A percentile compares a stretch with the other conserved stretches of the same genome.
Conservation (phyloP, 257 asterid species). For the Petunia axillaris region DNA sequence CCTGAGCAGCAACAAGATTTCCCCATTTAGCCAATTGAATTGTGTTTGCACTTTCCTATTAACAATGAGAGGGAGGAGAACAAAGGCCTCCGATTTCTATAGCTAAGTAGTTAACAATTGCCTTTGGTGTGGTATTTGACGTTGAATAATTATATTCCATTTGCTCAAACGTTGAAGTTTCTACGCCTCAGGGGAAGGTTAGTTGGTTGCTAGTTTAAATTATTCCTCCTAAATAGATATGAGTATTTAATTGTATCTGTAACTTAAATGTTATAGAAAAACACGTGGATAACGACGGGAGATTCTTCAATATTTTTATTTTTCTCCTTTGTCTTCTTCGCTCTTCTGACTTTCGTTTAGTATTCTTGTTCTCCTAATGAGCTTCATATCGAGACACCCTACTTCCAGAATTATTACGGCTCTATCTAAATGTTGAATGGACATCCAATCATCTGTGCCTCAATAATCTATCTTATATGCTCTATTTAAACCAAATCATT, state of each 20-base stretch:
- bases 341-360: not conserved
- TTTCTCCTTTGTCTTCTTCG: not conserved
- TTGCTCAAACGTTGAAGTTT: conserved; percentile 20
- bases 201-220: not conserved
- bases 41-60: not conserved
- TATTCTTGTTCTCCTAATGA: too few species aligned
- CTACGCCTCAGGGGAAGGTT: not conserved
- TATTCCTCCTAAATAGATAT: too few species aligned
- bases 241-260: not conserved
- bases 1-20: conserved; percentile 35
- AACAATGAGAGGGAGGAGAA: not conserved
- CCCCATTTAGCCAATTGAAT: conserved; percentile 36
- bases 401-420: too few species aligned
- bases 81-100: not conserved
- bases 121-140: not conserved
- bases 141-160: conserved; percentile 2
- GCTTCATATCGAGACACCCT: not conserved
- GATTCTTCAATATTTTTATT: not conserved
- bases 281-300: not conserved
- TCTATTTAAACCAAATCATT: too few species aligned
- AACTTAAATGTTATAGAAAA: not conserved
- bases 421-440: too few species aligned
- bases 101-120: not conserved
- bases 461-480: too few species aligned
- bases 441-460: too few species aligned